These are phyloP conservation scores for Pezicula rhizophila DNA, from an alignment of 2,329 filamentous ascomycete species.

Conservation along the genomic window DNA sequence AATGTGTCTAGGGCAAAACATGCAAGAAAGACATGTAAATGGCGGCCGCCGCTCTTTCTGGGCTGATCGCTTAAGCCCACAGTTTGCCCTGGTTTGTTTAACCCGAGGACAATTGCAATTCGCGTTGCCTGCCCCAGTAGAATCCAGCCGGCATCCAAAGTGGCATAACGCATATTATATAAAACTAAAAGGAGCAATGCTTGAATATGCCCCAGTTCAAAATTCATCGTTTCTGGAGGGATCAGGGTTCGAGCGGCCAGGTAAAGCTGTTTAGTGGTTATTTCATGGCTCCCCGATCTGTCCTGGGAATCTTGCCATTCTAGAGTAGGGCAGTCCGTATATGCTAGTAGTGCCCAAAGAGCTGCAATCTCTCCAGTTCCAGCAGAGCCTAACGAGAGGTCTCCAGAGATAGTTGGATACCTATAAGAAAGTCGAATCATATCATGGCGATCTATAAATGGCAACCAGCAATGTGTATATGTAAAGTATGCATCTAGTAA, in stretches of 20 bases:
- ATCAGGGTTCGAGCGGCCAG: conserved; percentile 38
- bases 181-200: conserved; percentile 51
- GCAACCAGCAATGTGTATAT: conserved; percentile 69
- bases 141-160: conserved; percentile 52
- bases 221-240: conserved; percentile 36
- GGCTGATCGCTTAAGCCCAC: conserved; percentile 17
- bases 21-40: conserved; percentile 38
- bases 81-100: conserved; percentile 22
- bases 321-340: conserved; percentile 45
- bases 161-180: conserved; percentile 49
- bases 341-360: conserved; percentile 50
- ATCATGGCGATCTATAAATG: conserved; percentile 57
- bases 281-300: background rate
- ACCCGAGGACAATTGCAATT: conserved; percentile 35
- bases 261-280: conserved; percentile 34
- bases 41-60: background rate
- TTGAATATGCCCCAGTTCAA: conserved; percentile 42
- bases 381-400: conserved; percentile 5
- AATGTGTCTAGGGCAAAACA: conserved; percentile 56
- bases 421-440: conserved; percentile 4
- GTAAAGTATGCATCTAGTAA: conserved; percentile 66
- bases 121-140: conserved; percentile 55
- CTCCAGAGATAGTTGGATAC: conserved; percentile 1
- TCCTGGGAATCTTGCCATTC: conserved; percentile 3
- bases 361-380: conserved; percentile 39